phyloP scores from a whole-genome alignment of 306 rosid genomes.

The Arachis hypogaea region DNA sequence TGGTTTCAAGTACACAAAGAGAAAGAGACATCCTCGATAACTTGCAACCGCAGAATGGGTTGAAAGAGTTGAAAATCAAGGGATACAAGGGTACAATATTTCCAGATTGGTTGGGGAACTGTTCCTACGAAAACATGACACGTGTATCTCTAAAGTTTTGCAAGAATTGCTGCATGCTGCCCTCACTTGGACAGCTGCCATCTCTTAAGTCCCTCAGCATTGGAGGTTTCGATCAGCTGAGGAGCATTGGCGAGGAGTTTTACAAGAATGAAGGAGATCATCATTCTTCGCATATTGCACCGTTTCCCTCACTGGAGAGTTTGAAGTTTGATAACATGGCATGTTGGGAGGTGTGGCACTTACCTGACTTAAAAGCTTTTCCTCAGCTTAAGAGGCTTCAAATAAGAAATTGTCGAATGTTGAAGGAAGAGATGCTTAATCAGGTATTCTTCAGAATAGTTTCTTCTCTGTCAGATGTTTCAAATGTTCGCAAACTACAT shows the following conservation, averaged over 20 bases:
- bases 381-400: not conserved
- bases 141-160: rapidly evolving
- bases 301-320: not conserved
- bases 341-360: constrained; percentile 13
- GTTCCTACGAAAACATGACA: constrained; percentile 10
- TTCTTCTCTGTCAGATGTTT: not conserved
- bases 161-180: constrained; percentile 10
- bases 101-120: constrained; percentile 8
- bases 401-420: not conserved
- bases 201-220: not conserved
- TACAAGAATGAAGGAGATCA: not conserved
- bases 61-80: rapidly evolving
- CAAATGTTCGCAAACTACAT: not conserved
- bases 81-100: not conserved
- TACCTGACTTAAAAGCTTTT: constrained; percentile 6
- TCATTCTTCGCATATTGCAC: not conserved
- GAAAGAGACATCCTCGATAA: constrained; percentile 11
- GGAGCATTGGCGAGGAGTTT: not conserved
- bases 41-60: constrained; percentile 1
- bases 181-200: constrained; percentile 24
- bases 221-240: not conserved
- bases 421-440: not conserved
- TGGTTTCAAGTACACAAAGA: not conserved
- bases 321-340: rapidly evolving
- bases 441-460: not conserved